Percentiles rank a stretch among this genome's conserved stretches.
Conservation (phyloP, 495 filamentous ascomycete genomes). For the Penicillium longicatenatum region DNA sequence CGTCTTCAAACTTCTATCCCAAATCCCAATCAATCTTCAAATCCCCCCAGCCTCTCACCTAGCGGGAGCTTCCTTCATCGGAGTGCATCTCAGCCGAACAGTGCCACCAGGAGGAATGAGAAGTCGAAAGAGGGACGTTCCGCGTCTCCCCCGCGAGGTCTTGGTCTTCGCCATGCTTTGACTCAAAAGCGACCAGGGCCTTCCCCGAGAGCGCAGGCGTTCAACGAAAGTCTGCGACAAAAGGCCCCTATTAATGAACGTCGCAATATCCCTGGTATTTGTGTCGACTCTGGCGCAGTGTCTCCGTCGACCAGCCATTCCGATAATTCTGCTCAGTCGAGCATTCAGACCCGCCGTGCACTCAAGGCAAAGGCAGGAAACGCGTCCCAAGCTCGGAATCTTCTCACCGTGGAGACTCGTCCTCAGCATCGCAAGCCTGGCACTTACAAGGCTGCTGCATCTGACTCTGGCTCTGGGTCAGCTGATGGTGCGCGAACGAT, state of each 20-base stretch:
- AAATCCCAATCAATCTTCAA: slow-evolving; percentile 39
- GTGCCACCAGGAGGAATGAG: slow-evolving; percentile 26
- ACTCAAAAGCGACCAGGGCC: slow-evolving; percentile 10
- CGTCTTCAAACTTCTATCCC: slow-evolving; percentile 61
- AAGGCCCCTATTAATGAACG: slow-evolving; percentile 4
- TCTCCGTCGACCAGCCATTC: slow-evolving; percentile 8
- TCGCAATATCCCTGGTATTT: slow-evolving; percentile 24
- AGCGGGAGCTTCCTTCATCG: slow-evolving; percentile 28
- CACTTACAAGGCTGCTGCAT: slow-evolving; percentile 8
- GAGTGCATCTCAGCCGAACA: slow-evolving; percentile 40
- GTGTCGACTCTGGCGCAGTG: slow-evolving; percentile 12
- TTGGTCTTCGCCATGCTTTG: slow-evolving; percentile 40
- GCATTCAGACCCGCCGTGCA: slow-evolving; percentile 41
- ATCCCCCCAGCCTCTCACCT: slow-evolving; percentile 32
- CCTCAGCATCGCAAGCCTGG: slow-evolving; percentile 15
- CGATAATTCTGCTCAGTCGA: slow-evolving; percentile 16
- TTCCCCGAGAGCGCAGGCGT: slow-evolving; percentile 10
- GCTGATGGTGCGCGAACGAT: slow-evolving; percentile 17
- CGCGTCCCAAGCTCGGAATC: slow-evolving; percentile 17
- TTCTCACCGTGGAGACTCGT: slow-evolving; percentile 33
- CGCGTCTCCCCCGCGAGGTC: slow-evolving; percentile 43
- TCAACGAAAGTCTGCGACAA: slow-evolving; percentile 3
- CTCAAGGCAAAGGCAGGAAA: slow-evolving; percentile 27
- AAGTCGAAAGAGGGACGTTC: slow-evolving; percentile 39
- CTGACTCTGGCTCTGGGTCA: slow-evolving; percentile 4